Base-by-base conservation (phyloP, 2,329 filamentous ascomycete species). In the Phialophora expanda region DNA sequence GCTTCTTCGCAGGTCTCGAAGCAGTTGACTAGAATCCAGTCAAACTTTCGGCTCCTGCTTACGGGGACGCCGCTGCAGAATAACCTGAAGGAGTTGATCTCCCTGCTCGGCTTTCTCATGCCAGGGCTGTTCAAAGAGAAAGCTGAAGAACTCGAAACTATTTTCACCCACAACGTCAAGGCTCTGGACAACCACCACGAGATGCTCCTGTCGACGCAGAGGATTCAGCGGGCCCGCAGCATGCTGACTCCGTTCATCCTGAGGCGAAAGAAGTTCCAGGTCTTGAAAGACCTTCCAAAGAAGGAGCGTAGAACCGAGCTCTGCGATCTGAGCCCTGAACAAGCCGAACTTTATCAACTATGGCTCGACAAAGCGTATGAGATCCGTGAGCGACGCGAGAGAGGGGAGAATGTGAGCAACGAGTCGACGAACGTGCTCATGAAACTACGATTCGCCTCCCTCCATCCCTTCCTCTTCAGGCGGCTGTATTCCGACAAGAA, bases 181-280 rank as follows among this genome's bases (percentile, higher is more conserved):
- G 90, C 93, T 22, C 89, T 89, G 44, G 87, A 89, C 64, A 89
- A 80, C 24, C 82, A 85, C 14, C 86, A 97, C 75, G 91, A 91
- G 24, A 90, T 92, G 1, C 85, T 98, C 11, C 81, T 99, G 1
- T 96, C 95, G 24, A 89, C 87, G 53, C 92, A 97, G 76, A 89
- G 95, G 50, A 95, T 98, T 64, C 87, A 87, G 64, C 87, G 93
- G 53, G 95, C 95, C 1, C 89, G 93, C 62, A 92, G 90, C 0
- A 99, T 99, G 82, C 87, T 99, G 74, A 92, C 93, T 26, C 95
- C 95, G 0, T 99, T 99, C 75, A 95, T 99, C 61, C 82, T 99
- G 2, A 92, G 96, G 69, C 87, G 95, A 7, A 94, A 95, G 80
- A 99, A 99, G 80, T 87, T 91, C 56, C 93, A 98, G 74, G 93